phyloP scores from a whole-genome alignment of 2,329 filamentous ascomycete genomes.

The Exophiala sp. region DNA sequence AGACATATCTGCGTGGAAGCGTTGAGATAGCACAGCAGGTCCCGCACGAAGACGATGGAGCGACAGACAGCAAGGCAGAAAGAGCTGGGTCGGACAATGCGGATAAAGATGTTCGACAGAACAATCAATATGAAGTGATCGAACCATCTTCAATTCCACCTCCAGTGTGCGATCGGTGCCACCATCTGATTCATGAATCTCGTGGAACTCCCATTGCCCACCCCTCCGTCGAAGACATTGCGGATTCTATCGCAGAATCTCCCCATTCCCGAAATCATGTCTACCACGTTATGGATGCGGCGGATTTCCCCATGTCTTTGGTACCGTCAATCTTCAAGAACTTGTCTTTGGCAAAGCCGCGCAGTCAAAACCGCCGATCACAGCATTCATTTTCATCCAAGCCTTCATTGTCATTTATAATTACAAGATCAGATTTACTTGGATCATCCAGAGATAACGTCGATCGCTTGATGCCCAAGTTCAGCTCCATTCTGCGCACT shows the following conservation, averaged over 20 bases:
- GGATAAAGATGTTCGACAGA: not conserved
- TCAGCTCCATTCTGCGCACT: conserved; percentile 72
- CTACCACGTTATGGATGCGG: conserved; percentile 91
- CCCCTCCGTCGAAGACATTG: conserved; percentile 75
- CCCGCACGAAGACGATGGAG: not conserved
- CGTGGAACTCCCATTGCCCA: conserved; percentile 70
- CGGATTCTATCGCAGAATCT: conserved; percentile 80
- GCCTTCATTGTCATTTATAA: conserved; percentile 72
- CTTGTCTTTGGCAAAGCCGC: conserved; percentile 67
- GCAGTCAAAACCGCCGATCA: conserved; percentile 76
- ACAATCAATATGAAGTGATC: not conserved
- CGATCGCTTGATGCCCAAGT: conserved; percentile 79
- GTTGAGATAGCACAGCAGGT: not conserved
- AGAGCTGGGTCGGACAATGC: not conserved
- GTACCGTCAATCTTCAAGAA: conserved; percentile 71
- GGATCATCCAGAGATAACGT: conserved; percentile 81
- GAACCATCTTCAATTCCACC: conserved; percentile 1
- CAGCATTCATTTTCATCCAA: conserved; percentile 37
- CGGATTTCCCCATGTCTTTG: conserved; percentile 93
- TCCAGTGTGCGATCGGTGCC: conserved; percentile 83
- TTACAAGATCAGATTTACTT: conserved; percentile 82
- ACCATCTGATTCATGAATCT: conserved; percentile 73
- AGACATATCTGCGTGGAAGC: conserved; percentile 28
- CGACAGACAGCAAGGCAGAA: not conserved
- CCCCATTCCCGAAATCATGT: conserved; percentile 89